These are phyloP conservation scores for Isabelozyma heimii DNA, from an alignment of 805 yeast species.

Conservation along the genomic window DNA sequence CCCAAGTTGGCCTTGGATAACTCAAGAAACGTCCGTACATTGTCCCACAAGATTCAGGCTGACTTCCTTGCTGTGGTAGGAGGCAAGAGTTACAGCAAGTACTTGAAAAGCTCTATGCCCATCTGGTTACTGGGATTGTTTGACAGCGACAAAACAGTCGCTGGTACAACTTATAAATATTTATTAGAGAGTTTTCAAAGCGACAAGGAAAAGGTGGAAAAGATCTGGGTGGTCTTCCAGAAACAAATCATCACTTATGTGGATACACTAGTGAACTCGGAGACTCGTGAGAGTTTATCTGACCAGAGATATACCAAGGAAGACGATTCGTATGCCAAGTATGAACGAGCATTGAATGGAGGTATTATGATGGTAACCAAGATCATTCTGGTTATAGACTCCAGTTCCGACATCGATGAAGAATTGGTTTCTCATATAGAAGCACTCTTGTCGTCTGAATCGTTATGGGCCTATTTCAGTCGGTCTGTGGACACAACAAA, in stretches of 20 bases:
- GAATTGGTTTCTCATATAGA: slow-evolving; percentile 12
- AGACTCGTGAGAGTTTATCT: slow-evolving; percentile 61
- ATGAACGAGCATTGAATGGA: slow-evolving; percentile 52
- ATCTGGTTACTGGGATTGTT: slow-evolving; percentile 68
- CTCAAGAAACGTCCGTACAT: slow-evolving; percentile 59
- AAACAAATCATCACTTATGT: slow-evolving; percentile 55
- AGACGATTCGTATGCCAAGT: slow-evolving; percentile 67
- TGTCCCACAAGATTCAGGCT: slow-evolving; percentile 66
- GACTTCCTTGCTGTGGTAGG: slow-evolving; percentile 44
- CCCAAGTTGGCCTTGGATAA: slow-evolving; percentile 75
- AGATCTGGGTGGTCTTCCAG: slow-evolving; percentile 60
- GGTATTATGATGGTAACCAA: slow-evolving; percentile 48
- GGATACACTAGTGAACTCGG: slow-evolving; percentile 50
- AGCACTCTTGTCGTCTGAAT: slow-evolving; percentile 22
- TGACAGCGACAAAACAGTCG: slow-evolving; percentile 67
- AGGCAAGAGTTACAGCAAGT: slow-evolving; percentile 56
- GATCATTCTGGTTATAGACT: slow-evolving; percentile 17
- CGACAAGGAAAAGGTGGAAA: slow-evolving; percentile 47
- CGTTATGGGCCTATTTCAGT: slow-evolving; percentile 32
- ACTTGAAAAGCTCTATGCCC: slow-evolving; percentile 70
- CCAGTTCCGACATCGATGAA: slow-evolving; percentile 8
- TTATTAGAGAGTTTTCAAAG: slow-evolving; percentile 56
- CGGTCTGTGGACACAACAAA: slow-evolving; percentile 24
- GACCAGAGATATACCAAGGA: slow-evolving; percentile 69
- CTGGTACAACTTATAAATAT: slow-evolving; percentile 45